Conservation (phyloP, 2,329 filamentous ascomycete species). For the Claviceps sp. region DNA sequence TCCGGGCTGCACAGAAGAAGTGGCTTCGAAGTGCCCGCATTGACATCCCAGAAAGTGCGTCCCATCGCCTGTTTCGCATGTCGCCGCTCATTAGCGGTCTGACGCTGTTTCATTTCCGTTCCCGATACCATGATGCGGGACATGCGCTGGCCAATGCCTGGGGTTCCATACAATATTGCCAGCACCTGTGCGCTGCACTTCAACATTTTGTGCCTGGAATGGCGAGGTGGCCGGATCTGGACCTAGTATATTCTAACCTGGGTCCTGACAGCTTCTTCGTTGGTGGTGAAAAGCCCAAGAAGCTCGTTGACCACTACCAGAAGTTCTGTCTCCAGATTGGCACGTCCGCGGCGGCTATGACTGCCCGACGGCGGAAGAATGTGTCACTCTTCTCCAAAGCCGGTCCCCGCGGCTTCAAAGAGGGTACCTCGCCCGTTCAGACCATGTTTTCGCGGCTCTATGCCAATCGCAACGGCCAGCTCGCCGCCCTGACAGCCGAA, state of each 20-base stretch:
- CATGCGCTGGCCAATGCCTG: constrained; percentile 22
- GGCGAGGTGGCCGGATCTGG: constrained; percentile 27
- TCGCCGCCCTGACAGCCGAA: neutral
- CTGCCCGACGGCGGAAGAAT: neutral
- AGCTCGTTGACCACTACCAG: constrained; percentile 20
- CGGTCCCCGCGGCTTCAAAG: constrained; percentile 16
- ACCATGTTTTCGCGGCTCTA: constrained; percentile 18
- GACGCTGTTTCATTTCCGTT: constrained; percentile 23
- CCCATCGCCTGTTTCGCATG: constrained; percentile 18
- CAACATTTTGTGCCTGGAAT: no score
- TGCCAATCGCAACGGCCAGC: neutral
- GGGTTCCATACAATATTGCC: constrained; percentile 23
- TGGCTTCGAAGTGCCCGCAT: neutral
- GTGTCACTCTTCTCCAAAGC: constrained; percentile 10
- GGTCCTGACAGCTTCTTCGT: constrained; percentile 21
- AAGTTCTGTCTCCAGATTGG: constrained; percentile 26
- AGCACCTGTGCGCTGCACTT: constrained; percentile 28
- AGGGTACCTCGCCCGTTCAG: constrained; percentile 16
- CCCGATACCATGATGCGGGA: constrained; percentile 17
- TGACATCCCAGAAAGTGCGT: neutral
- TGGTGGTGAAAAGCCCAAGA: constrained; percentile 18
- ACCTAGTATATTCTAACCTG: constrained; percentile 17
- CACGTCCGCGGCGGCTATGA: constrained; percentile 12
- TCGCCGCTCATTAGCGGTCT: constrained; percentile 26
- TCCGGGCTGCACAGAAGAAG: neutral